Conservation (phyloP, 805 yeast genomes). For the Wickerhamiella cacticola region DNA sequence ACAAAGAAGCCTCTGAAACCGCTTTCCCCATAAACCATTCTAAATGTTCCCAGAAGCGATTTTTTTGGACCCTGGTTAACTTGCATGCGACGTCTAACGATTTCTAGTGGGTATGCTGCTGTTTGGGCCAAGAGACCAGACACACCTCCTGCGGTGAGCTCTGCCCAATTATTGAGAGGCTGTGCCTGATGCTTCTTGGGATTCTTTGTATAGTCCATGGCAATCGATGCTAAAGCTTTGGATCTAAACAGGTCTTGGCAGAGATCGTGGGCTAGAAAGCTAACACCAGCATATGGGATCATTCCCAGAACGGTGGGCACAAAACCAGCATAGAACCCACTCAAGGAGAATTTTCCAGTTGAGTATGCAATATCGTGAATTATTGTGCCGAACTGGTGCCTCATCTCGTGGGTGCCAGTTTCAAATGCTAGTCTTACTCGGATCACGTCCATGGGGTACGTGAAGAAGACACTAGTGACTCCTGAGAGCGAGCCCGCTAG, state of each 20-base stretch:
- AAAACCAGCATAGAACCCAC: slow-evolving; percentile 88
- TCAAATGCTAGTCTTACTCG: slow-evolving; percentile 88
- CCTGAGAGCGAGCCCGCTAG: slow-evolving; percentile 89
- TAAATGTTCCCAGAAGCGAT: slow-evolving; percentile 30
- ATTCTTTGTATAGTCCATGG: slow-evolving; percentile 30
- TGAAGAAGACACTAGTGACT: slow-evolving; percentile 68
- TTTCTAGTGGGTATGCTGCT: slow-evolving; percentile 94
- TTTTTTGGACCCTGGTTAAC: slow-evolving; percentile 58
- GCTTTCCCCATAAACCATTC: slow-evolving; percentile 50
- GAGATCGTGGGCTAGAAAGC: slow-evolving; percentile 86
- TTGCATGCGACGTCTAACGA: slow-evolving; percentile 87
- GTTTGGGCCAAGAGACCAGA: slow-evolving; percentile 94
- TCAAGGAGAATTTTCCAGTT: slow-evolving; percentile 25
- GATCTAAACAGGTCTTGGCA: slow-evolving; percentile 77
- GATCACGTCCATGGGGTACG: slow-evolving; percentile 84
- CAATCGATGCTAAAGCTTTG: slow-evolving; percentile 39
- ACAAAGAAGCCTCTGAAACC: slow-evolving; percentile 86
- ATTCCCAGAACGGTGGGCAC: slow-evolving; percentile 88
- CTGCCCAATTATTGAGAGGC: slow-evolving; percentile 85
- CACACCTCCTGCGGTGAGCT: slow-evolving; percentile 84
- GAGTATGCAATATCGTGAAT: slow-evolving; percentile 24
- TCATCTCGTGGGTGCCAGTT: slow-evolving; percentile 34
- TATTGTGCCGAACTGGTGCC: slow-evolving; percentile 24
- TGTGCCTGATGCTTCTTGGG: slow-evolving; percentile 33
- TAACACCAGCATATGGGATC: slow-evolving; percentile 97